phyloP scores from a whole-genome alignment of 257 asterid species.

The Nicotiana benthamiana region DNA sequence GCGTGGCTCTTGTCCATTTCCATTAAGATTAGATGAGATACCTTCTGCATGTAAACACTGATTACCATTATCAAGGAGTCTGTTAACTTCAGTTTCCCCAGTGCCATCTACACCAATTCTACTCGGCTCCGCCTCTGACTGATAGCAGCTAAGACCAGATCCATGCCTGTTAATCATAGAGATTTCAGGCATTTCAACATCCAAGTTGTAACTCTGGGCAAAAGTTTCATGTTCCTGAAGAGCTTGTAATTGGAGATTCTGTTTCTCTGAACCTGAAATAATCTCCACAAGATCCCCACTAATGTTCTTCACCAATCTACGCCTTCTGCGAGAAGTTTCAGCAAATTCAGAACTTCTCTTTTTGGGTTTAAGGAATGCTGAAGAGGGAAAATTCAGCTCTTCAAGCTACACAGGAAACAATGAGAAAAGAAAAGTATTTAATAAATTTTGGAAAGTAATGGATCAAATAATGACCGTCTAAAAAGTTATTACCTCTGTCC shows the following conservation, averaged over 20 bases:
- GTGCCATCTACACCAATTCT: conserved; percentile 17
- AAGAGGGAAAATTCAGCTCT: conserved; percentile 12
- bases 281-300: conserved; percentile 22
- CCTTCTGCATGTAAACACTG: conserved; percentile 10
- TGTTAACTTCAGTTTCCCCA: conserved; percentile 25
- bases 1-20: conserved; percentile 15
- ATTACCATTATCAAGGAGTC: conserved; percentile 14
- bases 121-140: conserved; percentile 11
- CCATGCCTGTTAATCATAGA: conserved; percentile 19
- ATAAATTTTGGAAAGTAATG: neutral
- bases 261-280: conserved; percentile 31
- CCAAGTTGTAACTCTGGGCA: conserved; percentile 18
- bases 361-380: conserved; percentile 6
- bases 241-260: conserved; percentile 5
- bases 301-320: conserved; percentile 43
- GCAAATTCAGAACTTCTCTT: conserved; percentile 1
- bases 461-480: neutral
- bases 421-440: neutral
- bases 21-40: conserved; percentile 14
- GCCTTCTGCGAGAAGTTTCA: conserved; percentile 28
- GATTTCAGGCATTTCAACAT: conserved; percentile 23
- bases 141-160: conserved; percentile 10
- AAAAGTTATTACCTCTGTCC: conserved; percentile 29
- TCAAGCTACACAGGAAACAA: conserved; percentile 18
- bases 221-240: conserved; percentile 13